These are phyloP conservation scores for Staphylotrichum tortipilum DNA, from an alignment of 495 filamentous ascomycete species.

Conservation along the genomic window DNA sequence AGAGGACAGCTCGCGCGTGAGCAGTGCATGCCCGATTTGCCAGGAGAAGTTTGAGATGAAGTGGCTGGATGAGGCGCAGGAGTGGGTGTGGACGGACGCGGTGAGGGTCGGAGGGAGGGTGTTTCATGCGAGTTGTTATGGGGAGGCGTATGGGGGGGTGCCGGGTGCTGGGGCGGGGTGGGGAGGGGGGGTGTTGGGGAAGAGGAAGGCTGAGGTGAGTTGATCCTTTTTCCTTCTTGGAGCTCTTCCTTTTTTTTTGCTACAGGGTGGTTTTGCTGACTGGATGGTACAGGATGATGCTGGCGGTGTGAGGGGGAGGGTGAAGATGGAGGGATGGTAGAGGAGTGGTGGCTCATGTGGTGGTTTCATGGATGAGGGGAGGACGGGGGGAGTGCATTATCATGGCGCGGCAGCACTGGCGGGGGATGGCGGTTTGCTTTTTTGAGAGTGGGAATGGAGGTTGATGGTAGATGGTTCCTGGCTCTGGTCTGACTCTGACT, in stretches of 20 bases:
- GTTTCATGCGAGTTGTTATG: slow-evolving; percentile 84
- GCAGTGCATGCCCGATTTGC: slow-evolving; percentile 79
- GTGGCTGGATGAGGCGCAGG: slow-evolving; percentile 85
- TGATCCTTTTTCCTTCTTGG: slow-evolving; percentile 18
- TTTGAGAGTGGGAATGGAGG: too few species aligned
- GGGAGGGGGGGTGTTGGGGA: slow-evolving; percentile 48
- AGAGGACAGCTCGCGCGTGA: slow-evolving; percentile 52
- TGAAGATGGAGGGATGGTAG: slow-evolving; percentile 14
- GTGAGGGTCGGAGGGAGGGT: slow-evolving; percentile 66
- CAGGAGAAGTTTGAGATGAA: slow-evolving; percentile 85
- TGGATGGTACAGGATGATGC: slow-evolving; percentile 9
- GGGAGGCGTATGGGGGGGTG: slow-evolving; percentile 57
- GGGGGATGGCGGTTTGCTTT: too few species aligned
- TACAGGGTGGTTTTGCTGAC: background rate
- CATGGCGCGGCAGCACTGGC: too few species aligned
- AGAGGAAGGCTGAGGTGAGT: slow-evolving; percentile 68
- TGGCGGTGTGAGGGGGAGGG: slow-evolving; percentile 7
- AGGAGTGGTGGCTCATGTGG: too few species aligned
- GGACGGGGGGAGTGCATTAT: background rate
- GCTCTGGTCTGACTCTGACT: too few species aligned
- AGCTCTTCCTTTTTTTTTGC: background rate
- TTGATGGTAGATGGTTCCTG: too few species aligned
- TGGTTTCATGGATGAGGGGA: background rate
- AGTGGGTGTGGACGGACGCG: slow-evolving; percentile 96
- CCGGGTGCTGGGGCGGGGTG: slow-evolving; percentile 5